Evolutionary conservation across 441 rosid genomes (phyloP).

Genomic region (Francoa sonchifolia): DNA sequence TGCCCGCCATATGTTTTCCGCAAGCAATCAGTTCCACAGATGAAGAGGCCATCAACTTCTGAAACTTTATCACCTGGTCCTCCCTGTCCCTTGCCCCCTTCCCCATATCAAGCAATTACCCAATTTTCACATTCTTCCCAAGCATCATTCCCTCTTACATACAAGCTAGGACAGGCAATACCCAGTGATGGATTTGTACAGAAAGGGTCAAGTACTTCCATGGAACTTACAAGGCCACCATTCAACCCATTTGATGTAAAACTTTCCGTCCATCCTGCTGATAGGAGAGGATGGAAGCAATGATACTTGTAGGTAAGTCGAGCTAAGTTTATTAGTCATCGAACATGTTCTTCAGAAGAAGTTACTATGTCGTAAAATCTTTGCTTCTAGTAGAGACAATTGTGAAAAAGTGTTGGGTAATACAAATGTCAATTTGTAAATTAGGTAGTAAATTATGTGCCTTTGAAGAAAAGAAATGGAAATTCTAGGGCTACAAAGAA

Average conservation of each 20-base stretch:
- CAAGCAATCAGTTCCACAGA: slow-evolving; percentile 2
- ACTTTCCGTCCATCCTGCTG: slow-evolving; percentile 7
- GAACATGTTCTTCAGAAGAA: background rate
- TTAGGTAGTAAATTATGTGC: no score
- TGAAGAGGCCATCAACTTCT: slow-evolving; percentile 5
- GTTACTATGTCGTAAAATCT: background rate
- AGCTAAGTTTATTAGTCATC: background rate
- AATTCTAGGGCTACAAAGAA: no score
- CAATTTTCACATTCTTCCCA: slow-evolving; percentile 2
- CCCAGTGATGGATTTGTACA: slow-evolving; percentile 1
- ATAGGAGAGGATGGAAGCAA: slow-evolving; percentile 12
- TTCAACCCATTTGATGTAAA: slow-evolving; percentile 3
- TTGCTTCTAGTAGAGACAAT: no score
- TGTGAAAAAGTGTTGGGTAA: no score
- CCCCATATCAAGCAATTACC: background rate
- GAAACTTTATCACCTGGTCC: slow-evolving; percentile 2
- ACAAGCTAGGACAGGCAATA: slow-evolving; percentile 3
- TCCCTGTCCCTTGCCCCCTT: background rate
- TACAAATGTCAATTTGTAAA: no score
- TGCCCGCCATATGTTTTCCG: slow-evolving; percentile 9
- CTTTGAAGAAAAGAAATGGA: no score
- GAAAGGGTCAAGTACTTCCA: slow-evolving; percentile 5
- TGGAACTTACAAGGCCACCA: slow-evolving; percentile 7
- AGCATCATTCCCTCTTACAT: slow-evolving; percentile 1
- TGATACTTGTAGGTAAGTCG: slow-evolving; percentile 1